These are phyloP conservation scores for Nakazawaea ishiwadae DNA, from an alignment of 805 yeast genomes.

Conservation along the genomic window DNA sequence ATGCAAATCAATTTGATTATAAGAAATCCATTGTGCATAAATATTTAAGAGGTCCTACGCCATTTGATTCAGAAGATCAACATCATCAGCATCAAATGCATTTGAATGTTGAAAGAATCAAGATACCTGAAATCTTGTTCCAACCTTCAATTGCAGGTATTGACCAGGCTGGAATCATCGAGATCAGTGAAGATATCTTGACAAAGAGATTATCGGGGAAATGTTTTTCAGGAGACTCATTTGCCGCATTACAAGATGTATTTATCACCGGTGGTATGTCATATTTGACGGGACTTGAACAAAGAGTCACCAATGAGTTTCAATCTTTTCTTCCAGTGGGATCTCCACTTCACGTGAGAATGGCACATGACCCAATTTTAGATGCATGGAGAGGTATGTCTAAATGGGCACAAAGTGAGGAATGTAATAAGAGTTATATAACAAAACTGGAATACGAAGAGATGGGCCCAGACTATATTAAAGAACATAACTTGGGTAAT, in stretches of 20 bases:
- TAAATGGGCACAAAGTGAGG: constrained; percentile 56
- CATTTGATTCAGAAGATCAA: constrained; percentile 74
- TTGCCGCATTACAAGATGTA: constrained; percentile 54
- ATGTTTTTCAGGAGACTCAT: constrained; percentile 44
- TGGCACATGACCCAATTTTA: constrained; percentile 60
- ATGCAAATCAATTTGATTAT: constrained; percentile 84
- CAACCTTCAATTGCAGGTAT: constrained; percentile 93
- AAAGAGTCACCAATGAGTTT: constrained; percentile 67
- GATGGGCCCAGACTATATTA: constrained; percentile 83
- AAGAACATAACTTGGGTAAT: constrained; percentile 81
- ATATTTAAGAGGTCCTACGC: constrained; percentile 87
- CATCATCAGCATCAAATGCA: constrained; percentile 89
- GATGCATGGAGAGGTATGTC: constrained; percentile 98
- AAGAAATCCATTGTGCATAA: constrained; percentile 71
- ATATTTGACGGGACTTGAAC: constrained; percentile 55
- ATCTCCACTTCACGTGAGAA: constrained; percentile 52
- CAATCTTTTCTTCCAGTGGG: constrained; percentile 66
- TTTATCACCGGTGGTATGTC: constrained; percentile 88
- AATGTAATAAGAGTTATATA: constrained; percentile 40
- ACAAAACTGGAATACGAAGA: constrained; percentile 78
- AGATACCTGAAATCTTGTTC: constrained; percentile 88
- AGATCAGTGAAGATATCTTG: constrained; percentile 65
- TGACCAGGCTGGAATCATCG: constrained; percentile 93
- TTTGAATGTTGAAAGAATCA: constrained; percentile 82
- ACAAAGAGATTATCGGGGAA: constrained; percentile 54